Percentiles rank a stretch among this genome's conserved stretches.
Conservation (phyloP, 164 flowering plant species). For the Umbilicus rupestris region DNA sequence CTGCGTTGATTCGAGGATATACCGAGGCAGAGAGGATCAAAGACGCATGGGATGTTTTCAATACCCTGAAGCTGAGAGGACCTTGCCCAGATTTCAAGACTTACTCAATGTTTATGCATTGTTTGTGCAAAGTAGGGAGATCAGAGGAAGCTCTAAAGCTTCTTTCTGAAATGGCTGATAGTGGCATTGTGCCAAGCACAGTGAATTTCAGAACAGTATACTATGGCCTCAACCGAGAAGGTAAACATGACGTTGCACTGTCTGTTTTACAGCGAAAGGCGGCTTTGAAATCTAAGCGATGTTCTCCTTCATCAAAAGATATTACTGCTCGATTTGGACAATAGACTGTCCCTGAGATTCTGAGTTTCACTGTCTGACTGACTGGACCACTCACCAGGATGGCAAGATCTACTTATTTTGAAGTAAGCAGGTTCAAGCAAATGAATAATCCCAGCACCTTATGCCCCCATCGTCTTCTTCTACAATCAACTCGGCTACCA, state of each 20-base stretch:
- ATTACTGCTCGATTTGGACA: too few species aligned
- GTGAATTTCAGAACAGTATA: constrained; percentile 55
- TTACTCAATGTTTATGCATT: constrained; percentile 58
- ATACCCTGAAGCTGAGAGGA: constrained; percentile 44
- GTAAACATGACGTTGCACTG: constrained; percentile 57
- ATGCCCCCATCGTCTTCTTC: constrained; percentile 17
- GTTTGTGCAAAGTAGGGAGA: constrained; percentile 51
- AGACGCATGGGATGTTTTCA: constrained; percentile 65
- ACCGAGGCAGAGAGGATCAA: constrained; percentile 36
- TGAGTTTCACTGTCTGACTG: too few species aligned
- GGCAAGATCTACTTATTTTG: too few species aligned
- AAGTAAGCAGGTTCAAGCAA: too few species aligned
- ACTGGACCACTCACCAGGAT: too few species aligned
- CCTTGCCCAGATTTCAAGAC: constrained; percentile 78
- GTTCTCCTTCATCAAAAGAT: constrained; percentile 14
- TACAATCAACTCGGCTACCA: constrained; percentile 6
- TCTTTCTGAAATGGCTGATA: constrained; percentile 51
- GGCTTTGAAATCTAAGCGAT: constrained; percentile 32
- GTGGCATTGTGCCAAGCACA: constrained; percentile 62
- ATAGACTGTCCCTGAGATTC: neutral
- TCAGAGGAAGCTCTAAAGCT: constrained; percentile 77
- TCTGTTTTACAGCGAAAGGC: constrained; percentile 42
- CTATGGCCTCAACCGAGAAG: constrained; percentile 77
- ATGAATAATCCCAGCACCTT: constrained; percentile 2
- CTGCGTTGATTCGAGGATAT: constrained; percentile 60